A percentile compares a stretch with the other conserved stretches of the same genome.
Evolutionary conservation across 139 green algal genomes (phyloP).

Genomic region (Zygnema cylindricum): DNA sequence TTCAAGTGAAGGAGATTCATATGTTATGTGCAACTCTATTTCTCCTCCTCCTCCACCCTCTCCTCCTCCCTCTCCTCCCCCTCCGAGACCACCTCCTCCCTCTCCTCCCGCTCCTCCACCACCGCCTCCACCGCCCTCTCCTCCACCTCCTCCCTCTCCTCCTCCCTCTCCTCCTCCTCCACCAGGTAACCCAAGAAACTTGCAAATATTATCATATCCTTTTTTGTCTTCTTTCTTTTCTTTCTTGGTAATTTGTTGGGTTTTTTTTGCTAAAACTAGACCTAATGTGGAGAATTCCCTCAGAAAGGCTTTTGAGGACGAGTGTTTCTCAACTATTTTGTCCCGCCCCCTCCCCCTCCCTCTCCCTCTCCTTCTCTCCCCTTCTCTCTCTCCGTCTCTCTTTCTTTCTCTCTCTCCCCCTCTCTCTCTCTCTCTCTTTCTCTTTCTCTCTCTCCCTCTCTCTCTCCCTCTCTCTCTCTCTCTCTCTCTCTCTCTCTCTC

Average conservation of each 20-base stretch:
- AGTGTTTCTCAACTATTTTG: background rate
- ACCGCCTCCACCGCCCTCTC: background rate
- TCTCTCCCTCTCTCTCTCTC: background rate
- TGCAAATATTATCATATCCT: background rate
- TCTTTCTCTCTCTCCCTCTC: background rate
- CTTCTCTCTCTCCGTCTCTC: background rate
- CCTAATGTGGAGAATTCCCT: background rate
- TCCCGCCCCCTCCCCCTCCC: background rate
- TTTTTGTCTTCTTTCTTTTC: conserved; percentile 13
- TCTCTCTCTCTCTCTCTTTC: conserved; percentile 9
- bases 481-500: background rate
- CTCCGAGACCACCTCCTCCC: background rate
- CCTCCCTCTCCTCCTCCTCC: background rate
- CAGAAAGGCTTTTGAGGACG: background rate
- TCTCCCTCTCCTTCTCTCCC: background rate
- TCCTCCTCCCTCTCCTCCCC: background rate
- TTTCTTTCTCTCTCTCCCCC: background rate
- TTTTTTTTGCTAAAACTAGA: background rate
- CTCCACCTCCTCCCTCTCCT: background rate
- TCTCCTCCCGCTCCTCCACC: background rate
- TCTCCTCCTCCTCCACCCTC: background rate
- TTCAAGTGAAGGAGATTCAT: too few relatives aligned
- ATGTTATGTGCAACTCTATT: background rate
- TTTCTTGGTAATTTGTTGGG: background rate
- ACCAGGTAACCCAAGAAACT: too few relatives aligned